These are phyloP conservation scores for Eudorina sp. DNA, from an alignment of 139 green algal genomes.

Conservation along the genomic window DNA sequence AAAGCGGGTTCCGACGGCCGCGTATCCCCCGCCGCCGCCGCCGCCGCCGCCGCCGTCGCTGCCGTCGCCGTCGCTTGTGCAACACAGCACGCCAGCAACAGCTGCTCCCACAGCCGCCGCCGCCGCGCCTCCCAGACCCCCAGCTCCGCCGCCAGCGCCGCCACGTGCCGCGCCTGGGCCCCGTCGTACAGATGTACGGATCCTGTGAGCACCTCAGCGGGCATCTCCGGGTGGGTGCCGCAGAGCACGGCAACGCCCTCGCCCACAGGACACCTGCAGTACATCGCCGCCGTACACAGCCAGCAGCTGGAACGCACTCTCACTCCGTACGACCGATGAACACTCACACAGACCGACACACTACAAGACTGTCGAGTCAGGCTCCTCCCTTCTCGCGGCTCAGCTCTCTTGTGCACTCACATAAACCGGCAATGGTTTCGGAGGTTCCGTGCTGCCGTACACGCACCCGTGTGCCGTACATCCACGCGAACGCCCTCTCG, in stretches of 20 bases:
- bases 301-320: no score
- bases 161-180: background rate
- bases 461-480: no score
- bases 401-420: no score
- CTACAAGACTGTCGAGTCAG: no score
- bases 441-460: background rate
- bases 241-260: conserved; percentile 68
- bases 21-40: background rate
- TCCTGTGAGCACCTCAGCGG: conserved; percentile 41
- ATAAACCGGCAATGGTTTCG: background rate
- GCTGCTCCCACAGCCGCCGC: conserved; percentile 46
- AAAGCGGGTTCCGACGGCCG: background rate
- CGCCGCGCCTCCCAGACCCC: conserved; percentile 6
- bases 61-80: background rate
- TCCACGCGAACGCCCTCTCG: no score
- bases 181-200: background rate
- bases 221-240: conserved; percentile 79
- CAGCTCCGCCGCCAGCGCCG: conserved; percentile 40
- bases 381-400: no score
- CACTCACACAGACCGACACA: no score
- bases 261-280: conserved; percentile 58
- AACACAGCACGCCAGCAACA: conserved; percentile 55
- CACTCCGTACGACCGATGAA: no score
- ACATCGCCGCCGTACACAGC: no score
- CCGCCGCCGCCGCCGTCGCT: background rate